These are phyloP conservation scores for Carex pumila DNA, from an alignment of 176 grass and related monocot species.

Conservation along the genomic window DNA sequence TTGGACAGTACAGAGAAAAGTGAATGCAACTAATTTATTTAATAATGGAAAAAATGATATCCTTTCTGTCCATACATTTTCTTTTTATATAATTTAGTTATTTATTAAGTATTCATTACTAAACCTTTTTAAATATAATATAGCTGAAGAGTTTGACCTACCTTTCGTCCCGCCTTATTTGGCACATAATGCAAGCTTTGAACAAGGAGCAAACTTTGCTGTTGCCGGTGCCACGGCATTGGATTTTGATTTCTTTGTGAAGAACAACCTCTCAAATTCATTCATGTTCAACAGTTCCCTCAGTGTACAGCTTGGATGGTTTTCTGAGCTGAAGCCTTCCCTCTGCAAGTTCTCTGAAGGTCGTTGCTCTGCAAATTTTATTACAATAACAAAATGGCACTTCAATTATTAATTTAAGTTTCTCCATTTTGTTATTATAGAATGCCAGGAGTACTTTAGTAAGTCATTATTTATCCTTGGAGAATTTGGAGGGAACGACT, in stretches of 20 bases:
- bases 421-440: not conserved
- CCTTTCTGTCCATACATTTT: not conserved
- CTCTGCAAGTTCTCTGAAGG: not conserved
- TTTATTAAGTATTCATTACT: not conserved
- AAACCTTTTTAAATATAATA: not conserved
- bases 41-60: not conserved
- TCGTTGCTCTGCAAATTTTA: not conserved
- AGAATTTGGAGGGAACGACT: constrained; percentile 40
- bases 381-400: not conserved
- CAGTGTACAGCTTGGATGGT: constrained; percentile 50
- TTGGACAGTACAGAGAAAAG: not conserved
- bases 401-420: not conserved
- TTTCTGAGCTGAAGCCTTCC: constrained; percentile 35
- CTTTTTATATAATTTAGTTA: not conserved
- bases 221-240: constrained; percentile 53
- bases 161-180: constrained; percentile 55
- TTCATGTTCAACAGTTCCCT: constrained; percentile 35
- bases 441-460: constrained; percentile 24
- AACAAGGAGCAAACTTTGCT: constrained; percentile 59
- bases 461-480: constrained; percentile 44
- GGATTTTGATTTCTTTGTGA: constrained; percentile 25
- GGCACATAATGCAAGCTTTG: constrained; percentile 37
- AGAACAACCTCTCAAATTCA: constrained; percentile 4
- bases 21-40: not conserved
- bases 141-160: constrained; percentile 53